Base-by-base conservation (phyloP, 306 rosid species). In the Elaeagnus macrophylla region DNA sequence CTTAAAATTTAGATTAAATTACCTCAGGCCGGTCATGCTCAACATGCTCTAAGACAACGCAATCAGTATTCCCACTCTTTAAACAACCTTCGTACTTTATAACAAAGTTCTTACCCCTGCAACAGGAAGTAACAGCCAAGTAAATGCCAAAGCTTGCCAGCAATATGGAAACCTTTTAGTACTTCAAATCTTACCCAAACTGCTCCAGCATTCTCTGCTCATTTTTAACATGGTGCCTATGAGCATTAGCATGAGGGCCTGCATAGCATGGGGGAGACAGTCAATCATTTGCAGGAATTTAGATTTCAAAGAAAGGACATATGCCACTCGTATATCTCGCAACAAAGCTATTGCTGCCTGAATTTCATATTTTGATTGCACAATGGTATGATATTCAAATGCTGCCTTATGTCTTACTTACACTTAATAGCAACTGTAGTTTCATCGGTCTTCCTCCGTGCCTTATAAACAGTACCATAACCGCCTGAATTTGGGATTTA, bases 21-120 rank as follows among this genome's bases (percentile, higher is more conserved):
- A 89, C 97, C 97, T 89, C 97, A 12, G 97, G 97, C 41, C 89
- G 78, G 48, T 85, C 97, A 62, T 89, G 97, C 55, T 80, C 86
- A 53, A 89, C 89, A 60, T 89, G 88, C 64, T 84, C 83, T 46
- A 84, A 72, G 60, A 81, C 94, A 72, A 84, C 79, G 64, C 88
- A 84, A 54, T 77, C 81, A 14, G 65, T 59, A 65, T 54, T 59
- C 55, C 71, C 83, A 56, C 61, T 66, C 66, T 67, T 76, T 54
- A 79, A 52, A 61, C 75, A 72, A 17, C 81, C 81, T 66, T 79
- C 83, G 44, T 69, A 76, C 56, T 77, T 84, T 54, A 84, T 84
- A 57, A 84, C 60, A 38, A 61, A 84, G 58, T 59, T 74, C 67
- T 67, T 74, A 46, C 94, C 94, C 67, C 94, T 84, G 75, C 56